A percentile compares a stretch with the other conserved stretches of the same genome.
Conservation (phyloP, 1,284 basidiomycete species). For the Omphalotus olearius region DNA sequence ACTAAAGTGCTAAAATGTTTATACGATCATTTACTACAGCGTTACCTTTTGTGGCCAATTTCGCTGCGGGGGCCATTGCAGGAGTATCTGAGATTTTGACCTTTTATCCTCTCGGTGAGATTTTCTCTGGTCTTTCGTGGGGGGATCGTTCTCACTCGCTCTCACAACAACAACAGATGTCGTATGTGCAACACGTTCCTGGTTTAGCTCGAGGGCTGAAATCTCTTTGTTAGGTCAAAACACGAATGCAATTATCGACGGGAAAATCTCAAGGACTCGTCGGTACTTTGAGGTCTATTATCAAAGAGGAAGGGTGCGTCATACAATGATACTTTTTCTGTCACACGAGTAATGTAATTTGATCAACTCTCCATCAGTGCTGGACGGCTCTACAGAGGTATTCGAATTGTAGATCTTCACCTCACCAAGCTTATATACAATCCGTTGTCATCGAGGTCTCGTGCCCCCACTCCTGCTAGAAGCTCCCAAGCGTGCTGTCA, state of each 20-base stretch:
- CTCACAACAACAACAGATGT: slow-evolving; percentile 45
- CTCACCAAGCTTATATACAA: not conserved
- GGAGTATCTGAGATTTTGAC: slow-evolving; percentile 87
- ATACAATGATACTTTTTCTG: slow-evolving; percentile 18
- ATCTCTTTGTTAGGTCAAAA: slow-evolving; percentile 72
- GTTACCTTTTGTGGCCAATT: slow-evolving; percentile 84
- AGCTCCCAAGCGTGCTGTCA: slow-evolving; percentile 97
- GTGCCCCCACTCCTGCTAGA: slow-evolving; percentile 93
- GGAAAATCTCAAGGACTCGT: slow-evolving; percentile 81
- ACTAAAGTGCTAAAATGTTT: not conserved
- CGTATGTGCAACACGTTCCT: slow-evolving; percentile 30
- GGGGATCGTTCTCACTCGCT: not conserved
- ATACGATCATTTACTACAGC: slow-evolving; percentile 37
- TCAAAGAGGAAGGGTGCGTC: slow-evolving; percentile 81
- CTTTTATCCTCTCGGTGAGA: slow-evolving; percentile 88
- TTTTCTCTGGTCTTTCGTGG: not conserved
- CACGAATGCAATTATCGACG: slow-evolving; percentile 93
- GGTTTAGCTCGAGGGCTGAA: slow-evolving; percentile 12
- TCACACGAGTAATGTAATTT: slow-evolving; percentile 15
- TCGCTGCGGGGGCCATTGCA: slow-evolving; percentile 88
- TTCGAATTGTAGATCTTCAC: slow-evolving; percentile 4
- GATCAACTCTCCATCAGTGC: slow-evolving; percentile 41
- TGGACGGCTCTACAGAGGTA: slow-evolving; percentile 86
- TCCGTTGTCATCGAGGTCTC: slow-evolving; percentile 56
- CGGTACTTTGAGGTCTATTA: slow-evolving; percentile 73